Base-by-base conservation (phyloP, 768 basidiomycete genomes). In the Albatrellus ellisii region DNA sequence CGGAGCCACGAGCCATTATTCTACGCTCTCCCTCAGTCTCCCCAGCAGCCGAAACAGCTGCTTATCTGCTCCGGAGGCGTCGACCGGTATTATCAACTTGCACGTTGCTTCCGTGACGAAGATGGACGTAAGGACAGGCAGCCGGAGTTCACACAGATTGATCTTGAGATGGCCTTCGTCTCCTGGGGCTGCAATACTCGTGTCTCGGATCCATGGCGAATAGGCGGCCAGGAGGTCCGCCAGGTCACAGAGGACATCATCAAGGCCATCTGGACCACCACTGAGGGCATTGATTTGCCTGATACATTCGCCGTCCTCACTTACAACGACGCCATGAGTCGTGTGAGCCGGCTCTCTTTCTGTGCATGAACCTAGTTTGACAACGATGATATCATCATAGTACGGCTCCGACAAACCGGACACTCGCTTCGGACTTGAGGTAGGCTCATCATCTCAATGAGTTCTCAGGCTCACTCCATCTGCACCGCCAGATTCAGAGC, bases 391-490 rank as follows among this genome's bases (percentile, higher is more conserved):
- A 43, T 53, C 47, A 25, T 42, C 52, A 17, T 47, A 91, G 83
- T 95, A 79, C 67, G 91, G 91, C 11, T 86, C 86, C 43, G 91
- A 95, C 62, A 95, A 95, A 64, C 92, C 92, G 34, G 92, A 97
- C 61, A 79, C 79, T 41, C 75, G 91, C 42, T 91, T 89, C 62
- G 74, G 73, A 42, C 70, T 92, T 49, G 79, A 92, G 78, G 91
- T 91, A 54, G 61, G 61, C 33, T 25, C 17, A 26, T 21, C 40
- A 35, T 40, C 20, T 45, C 39, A 39, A 28, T n/a, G 17, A 28
- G 4, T 34, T 32, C 29, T 5, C 27, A 15, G 41, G 26, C 32
- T 46, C 31, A 51, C 6, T 21, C n/a, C 25, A 12, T 25, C 9
- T 28, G 25, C 21, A 8, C 29, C 29, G 29, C n/a, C n/a, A 18